Evolutionary conservation across 345 rosid genomes (phyloP).

Genomic region (Pistacia atlantica): DNA sequence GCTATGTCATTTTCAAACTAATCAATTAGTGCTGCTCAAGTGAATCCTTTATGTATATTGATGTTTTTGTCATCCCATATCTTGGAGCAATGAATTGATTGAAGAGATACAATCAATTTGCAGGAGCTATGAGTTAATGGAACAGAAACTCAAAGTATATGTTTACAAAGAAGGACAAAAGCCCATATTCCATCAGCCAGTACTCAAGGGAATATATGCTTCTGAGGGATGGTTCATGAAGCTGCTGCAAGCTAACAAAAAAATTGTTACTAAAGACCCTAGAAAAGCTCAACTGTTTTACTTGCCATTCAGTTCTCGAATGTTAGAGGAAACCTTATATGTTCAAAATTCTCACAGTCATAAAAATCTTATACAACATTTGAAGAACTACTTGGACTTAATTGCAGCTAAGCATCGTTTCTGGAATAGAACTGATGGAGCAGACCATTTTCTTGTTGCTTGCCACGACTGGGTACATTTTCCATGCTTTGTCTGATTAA

Average conservation of each 20-base stretch:
- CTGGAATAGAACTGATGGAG: constrained; percentile 93
- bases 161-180: constrained; percentile 82
- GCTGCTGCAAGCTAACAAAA: constrained; percentile 64
- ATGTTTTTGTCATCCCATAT: not conserved
- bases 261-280: constrained; percentile 60
- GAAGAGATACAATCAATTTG: constrained; percentile 19
- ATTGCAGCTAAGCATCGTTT: constrained; percentile 63
- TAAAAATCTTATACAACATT: constrained; percentile 57
- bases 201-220: constrained; percentile 87
- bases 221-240: constrained; percentile 99
- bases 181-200: constrained; percentile 73
- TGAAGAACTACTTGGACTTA: constrained; percentile 64
- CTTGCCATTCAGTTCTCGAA: constrained; percentile 87
- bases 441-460: constrained; percentile 93
- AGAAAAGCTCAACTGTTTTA: constrained; percentile 84
- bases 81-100: constrained; percentile 9
- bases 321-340: constrained; percentile 71
- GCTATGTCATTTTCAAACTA: not conserved
- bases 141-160: constrained; percentile 76
- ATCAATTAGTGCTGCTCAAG: not conserved
- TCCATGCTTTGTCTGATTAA: constrained; percentile 17
- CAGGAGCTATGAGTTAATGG: constrained; percentile 98
- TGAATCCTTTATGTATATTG: constrained; percentile 15
- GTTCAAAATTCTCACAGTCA: constrained; percentile 71
- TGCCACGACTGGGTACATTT: constrained; percentile 94